phyloP scores from a whole-genome alignment of 768 basidiomycete genomes.

The Macrolepiota dolichaula region DNA sequence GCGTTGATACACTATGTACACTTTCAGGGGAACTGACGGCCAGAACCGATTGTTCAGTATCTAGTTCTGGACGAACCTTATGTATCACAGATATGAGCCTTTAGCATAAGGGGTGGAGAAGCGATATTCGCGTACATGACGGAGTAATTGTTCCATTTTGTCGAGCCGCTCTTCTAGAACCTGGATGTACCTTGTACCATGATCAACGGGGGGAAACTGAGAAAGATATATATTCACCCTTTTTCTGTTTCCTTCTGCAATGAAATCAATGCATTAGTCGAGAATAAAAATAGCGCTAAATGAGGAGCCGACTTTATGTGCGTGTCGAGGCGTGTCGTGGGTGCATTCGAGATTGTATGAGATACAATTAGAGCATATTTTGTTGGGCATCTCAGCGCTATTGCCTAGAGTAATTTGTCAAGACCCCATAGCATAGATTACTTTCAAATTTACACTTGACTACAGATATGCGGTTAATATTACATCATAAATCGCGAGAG shows the following conservation, averaged over 20 bases:
- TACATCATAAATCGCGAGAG: not conserved
- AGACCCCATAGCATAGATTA: not conserved
- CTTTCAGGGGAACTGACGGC: constrained; percentile 10
- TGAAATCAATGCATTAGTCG: not conserved
- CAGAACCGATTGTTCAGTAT: constrained; percentile 15
- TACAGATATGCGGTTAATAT: constrained; percentile 15
- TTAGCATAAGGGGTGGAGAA: not conserved
- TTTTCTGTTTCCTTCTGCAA: constrained; percentile 32
- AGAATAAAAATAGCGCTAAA: not conserved
- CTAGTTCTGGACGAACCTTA: constrained; percentile 21
- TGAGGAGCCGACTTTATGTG: constrained; percentile 36
- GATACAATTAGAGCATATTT: constrained; percentile 55
- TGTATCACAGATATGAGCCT: not conserved
- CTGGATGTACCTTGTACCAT: constrained; percentile 24
- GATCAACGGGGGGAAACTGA: not conserved
- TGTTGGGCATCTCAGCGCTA: constrained; percentile 54
- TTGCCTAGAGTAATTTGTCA: constrained; percentile 37
- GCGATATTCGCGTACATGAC: constrained; percentile 16
- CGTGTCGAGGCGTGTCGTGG: constrained; percentile 45
- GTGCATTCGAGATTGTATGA: constrained; percentile 47
- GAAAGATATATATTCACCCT: constrained; percentile 22
- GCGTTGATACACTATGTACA: not conserved
- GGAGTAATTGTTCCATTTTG: constrained; percentile 27
- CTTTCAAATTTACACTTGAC: constrained; percentile 32
- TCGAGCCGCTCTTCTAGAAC: constrained; percentile 26